Evolutionary conservation across 352 stramenopile species (phyloP), one percentile per base, ranked within the genome.

Genomic region (Phytophthora boehmeriae): DNA sequence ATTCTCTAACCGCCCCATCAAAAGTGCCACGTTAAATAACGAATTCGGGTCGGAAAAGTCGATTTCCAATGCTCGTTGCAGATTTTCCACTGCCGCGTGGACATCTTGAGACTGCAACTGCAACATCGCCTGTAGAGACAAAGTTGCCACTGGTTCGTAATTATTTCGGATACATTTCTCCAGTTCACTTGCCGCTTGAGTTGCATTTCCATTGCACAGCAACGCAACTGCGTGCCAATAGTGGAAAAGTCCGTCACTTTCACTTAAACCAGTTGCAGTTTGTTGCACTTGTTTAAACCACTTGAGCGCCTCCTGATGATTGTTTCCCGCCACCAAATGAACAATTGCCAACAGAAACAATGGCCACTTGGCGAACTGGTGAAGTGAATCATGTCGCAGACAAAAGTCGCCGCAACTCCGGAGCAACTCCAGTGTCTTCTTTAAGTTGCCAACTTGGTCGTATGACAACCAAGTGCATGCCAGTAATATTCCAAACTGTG

Each of bases 11-110:
- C 39, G 46, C 13, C 76, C 68, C 41, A 95, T 74, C 32, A 93
- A 67, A 32, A 88, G 49, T 0, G 82, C 77, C 43, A 92, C 90
- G 59, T 95, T 90, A 47, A 87, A 85, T 42, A 94, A 65, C 9
- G 81, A 73, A 9, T 54, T 45, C 0, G 66, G 66, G n/a, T 88
- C 61, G 9, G 62, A 62, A 47, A 73, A 71, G 11, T 92, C 76
- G 17, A 93, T 68, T 35, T 83, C 76, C 30, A 95, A 49, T n/a
- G 72, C 62, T 5, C 80, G 73, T 51, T 89, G 72, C 47, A 95
- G 62, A 10, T 76, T 56, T 30, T 74, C 57, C 0, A 73, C 63
- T 1, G 82, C 80, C 16, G 76, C 68, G 32, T 80, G 55, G 8
- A 68, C 59, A 45, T 92, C 78, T 3, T 38, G 42, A 8, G 16